These are phyloP conservation scores for Phytopythium helicoides DNA, from an alignment of 352 stramenopile genomes.

Conservation along the genomic window DNA sequence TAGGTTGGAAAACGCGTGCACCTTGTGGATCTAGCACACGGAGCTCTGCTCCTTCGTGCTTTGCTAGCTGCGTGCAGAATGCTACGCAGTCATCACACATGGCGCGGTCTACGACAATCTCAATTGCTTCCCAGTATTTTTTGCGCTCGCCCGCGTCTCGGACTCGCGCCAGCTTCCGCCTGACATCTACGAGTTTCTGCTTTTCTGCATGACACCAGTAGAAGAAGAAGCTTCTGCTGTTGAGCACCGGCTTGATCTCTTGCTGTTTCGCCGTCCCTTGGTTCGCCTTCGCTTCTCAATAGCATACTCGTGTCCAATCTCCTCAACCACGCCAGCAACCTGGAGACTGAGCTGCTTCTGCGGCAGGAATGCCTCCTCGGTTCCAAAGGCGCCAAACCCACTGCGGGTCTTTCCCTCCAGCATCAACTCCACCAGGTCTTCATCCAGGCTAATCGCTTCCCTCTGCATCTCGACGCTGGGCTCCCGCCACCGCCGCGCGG, in stretches of 20 bases:
- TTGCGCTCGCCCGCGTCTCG: background rate
- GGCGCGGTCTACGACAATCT: constrained; percentile 58
- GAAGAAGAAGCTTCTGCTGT: constrained; percentile 84
- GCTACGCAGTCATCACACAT: constrained; percentile 81
- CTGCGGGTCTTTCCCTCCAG: constrained; percentile 48
- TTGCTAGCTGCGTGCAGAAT: constrained; percentile 48
- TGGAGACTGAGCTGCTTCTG: constrained; percentile 66
- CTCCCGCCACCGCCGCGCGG: constrained; percentile 54
- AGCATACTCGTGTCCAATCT: constrained; percentile 67
- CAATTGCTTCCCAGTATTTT: constrained; percentile 45
- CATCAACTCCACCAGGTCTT: constrained; percentile 25
- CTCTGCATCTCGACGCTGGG: constrained; percentile 9
- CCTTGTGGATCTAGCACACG: constrained; percentile 45
- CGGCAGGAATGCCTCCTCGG: constrained; percentile 49
- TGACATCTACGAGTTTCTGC: constrained; percentile 79
- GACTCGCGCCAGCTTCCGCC: constrained; percentile 41
- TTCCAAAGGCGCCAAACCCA: constrained; percentile 74
- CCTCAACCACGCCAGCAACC: constrained; percentile 46
- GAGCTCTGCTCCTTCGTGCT: constrained; percentile 35
- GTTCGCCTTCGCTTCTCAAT: constrained; percentile 37
- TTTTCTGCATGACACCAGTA: constrained; percentile 88
- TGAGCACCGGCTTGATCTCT: constrained; percentile 49
- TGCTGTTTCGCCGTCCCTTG: constrained; percentile 21
- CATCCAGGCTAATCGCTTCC: constrained; percentile 11
- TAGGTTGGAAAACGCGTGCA: constrained; percentile 34